Conservation (phyloP, 75 land plant species). For the Pinus taeda region DNA sequence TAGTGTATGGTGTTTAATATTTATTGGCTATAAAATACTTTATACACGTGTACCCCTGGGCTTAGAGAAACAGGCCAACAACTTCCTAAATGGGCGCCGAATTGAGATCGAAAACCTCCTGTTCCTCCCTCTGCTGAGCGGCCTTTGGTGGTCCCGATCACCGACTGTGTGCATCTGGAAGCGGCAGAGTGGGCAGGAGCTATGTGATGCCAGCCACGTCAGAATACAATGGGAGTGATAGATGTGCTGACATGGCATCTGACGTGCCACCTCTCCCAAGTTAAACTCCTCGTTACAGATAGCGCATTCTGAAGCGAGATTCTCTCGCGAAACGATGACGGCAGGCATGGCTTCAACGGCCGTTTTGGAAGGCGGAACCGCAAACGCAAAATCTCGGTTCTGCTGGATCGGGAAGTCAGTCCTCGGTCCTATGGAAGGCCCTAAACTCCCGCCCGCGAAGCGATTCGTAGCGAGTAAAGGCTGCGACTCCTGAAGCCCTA, state of each 20-base stretch:
- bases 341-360: slow-evolving; percentile 61
- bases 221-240: slow-evolving; percentile 12
- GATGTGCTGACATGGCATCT: slow-evolving; percentile 20
- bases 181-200: slow-evolving; percentile 16
- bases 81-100: no score
- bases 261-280: slow-evolving; percentile 3
- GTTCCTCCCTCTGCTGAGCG: background rate
- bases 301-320: slow-evolving; percentile 32
- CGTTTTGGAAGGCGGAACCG: slow-evolving; percentile 50
- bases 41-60: no score
- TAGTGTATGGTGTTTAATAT: no score
- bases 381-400: slow-evolving; percentile 37
- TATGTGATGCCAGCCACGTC: slow-evolving; percentile 6
- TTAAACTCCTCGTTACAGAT: slow-evolving; percentile 9
- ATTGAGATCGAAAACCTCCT: no score
- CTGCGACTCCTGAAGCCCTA: no score
- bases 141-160: background rate
- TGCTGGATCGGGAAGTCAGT: slow-evolving; percentile 56
- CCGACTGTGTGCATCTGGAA: background rate
- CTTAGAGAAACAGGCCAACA: no score
- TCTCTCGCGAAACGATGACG: slow-evolving; percentile 30
- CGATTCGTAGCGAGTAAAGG: no score
- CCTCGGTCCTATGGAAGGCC: slow-evolving; percentile 50
- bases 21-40: no score
- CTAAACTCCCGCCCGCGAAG: slow-evolving; percentile 28